Evolutionary conservation across 441 rosid species (phyloP).

Genomic region (Populus hybrid): DNA sequence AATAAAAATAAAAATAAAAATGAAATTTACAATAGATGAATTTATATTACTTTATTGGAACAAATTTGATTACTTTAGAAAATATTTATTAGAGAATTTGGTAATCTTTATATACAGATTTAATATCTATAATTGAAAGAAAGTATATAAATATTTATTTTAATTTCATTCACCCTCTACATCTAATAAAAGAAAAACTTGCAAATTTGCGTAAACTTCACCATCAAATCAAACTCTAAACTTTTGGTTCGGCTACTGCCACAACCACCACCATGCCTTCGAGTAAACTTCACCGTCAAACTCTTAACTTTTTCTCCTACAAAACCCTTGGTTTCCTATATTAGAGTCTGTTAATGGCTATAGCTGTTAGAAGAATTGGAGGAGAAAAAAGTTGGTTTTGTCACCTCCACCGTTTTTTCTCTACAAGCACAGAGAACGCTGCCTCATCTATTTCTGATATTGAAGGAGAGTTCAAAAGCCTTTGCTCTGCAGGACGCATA

Average conservation of each 20-base stretch:
- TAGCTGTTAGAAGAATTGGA: neutral
- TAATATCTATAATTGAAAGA: no score
- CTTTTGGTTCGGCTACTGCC: neutral
- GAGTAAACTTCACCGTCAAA: neutral
- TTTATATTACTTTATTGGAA: no score
- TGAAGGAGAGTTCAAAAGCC: conserved; percentile 28
- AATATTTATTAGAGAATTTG: no score
- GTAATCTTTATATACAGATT: no score
- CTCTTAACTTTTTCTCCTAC: neutral
- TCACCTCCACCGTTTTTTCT: conserved; percentile 4
- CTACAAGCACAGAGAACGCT: conserved; percentile 4
- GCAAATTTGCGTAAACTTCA: no score
- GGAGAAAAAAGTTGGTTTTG: neutral
- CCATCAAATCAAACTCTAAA: no score
- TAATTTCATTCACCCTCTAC: no score
- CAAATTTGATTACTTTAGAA: no score
- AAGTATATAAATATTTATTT: no score
- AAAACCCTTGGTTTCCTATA: neutral
- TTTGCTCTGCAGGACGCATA: conserved; percentile 51
- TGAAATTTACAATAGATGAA: no score
- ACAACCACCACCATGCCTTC: neutral
- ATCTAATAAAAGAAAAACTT: no score
- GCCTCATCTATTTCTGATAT: neutral
- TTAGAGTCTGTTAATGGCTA: neutral
- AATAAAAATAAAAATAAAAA: no score